Percentiles rank a stretch among this genome's conserved stretches.
Evolutionary conservation across 2,329 filamentous ascomycete genomes (phyloP).

Genomic region (Emmonsiellopsis sp.): DNA sequence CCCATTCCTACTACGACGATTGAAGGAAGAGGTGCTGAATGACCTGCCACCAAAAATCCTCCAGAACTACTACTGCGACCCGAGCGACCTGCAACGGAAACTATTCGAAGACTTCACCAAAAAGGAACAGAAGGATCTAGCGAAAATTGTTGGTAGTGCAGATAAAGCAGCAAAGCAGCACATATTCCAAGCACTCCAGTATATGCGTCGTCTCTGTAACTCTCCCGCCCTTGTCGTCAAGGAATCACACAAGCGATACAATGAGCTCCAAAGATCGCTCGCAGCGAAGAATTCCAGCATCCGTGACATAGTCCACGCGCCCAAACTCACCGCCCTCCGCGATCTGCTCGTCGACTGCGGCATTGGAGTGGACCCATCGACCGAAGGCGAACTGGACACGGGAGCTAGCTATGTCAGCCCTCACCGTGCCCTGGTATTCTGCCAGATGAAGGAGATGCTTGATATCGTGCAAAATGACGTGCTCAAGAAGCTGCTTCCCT

Average conservation of each 20-base stretch:
- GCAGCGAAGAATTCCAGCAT: constrained; percentile 69
- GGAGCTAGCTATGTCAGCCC: constrained; percentile 79
- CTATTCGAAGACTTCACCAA: constrained; percentile 94
- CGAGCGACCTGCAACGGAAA: constrained; percentile 87
- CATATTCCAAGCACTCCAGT: constrained; percentile 97
- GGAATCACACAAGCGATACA: constrained; percentile 81
- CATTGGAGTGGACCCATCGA: constrained; percentile 68
- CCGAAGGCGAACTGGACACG: constrained; percentile 48
- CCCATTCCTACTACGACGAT: constrained; percentile 85
- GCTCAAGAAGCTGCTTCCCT: constrained; percentile 79
- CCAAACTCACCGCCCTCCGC: constrained; percentile 80
- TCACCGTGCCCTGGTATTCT: constrained; percentile 92
- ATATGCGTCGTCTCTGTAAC: constrained; percentile 99
- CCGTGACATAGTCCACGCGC: constrained; percentile 78
- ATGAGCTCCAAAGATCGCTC: constrained; percentile 73
- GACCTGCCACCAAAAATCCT: constrained; percentile 96
- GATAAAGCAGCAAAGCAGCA: constrained; percentile 95
- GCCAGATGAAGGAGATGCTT: constrained; percentile 99
- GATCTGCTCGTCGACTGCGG: constrained; percentile 98
- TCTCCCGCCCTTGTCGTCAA: constrained; percentile 95
- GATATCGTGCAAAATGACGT: constrained; percentile 97
- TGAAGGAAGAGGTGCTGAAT: constrained; percentile 96
- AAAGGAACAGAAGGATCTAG: constrained; percentile 82
- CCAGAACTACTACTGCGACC: constrained; percentile 98
- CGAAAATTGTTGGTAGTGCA: constrained; percentile 69